Evolutionary conservation across 1,139 yeast genomes (phyloP), one percentile per base, ranked within the genome.

Genomic region (Sugiyamaella paludigena): DNA sequence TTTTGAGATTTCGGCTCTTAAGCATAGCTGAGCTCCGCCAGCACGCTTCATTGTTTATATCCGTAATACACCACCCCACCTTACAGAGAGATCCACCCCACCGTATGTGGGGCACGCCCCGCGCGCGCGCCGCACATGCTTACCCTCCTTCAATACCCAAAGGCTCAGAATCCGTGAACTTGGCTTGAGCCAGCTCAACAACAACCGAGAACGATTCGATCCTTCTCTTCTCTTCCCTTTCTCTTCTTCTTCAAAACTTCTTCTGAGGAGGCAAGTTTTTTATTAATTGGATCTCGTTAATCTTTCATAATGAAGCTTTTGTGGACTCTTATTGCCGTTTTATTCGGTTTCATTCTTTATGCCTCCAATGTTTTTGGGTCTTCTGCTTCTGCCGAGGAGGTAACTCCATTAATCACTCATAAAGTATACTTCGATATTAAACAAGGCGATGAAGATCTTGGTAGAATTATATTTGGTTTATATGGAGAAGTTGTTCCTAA

Each of bases 401-500:
- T 41, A 34, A n/a, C 47, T 30, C 58, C 87, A 38, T 76, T 75
- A 43, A 67, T 84, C 64, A 84, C 92, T 58, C 74, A 79, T 68
- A 84, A 82, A 70, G 96, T 92, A 32, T 92, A 73, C 72, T 88
- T 92, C 61, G 98, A 92, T 64, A 76, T 92, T 56, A 78, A 83
- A 54, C 89, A 87, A 64, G 96, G 87, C 54, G 95, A 85, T 48
- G 74, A 80, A 65, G 53, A 54, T 10, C 72, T 85, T 56, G 95
- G 94, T 51, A 79, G 89, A 68, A 75, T 87, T 59, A 80, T 79
- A 60, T 76, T 87, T 71, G 83, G 94, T 59, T 79, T 92, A 61
- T 92, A 87, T 76, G 84, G 87, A 60, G 92, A 87, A 58, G 88
- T 84, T 58, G 92, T 83, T 42, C 98, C 98, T 72, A 87, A 87